These are phyloP conservation scores for Boletus rubroflammeus DNA, from an alignment of 768 basidiomycete species.

Conservation along the genomic window DNA sequence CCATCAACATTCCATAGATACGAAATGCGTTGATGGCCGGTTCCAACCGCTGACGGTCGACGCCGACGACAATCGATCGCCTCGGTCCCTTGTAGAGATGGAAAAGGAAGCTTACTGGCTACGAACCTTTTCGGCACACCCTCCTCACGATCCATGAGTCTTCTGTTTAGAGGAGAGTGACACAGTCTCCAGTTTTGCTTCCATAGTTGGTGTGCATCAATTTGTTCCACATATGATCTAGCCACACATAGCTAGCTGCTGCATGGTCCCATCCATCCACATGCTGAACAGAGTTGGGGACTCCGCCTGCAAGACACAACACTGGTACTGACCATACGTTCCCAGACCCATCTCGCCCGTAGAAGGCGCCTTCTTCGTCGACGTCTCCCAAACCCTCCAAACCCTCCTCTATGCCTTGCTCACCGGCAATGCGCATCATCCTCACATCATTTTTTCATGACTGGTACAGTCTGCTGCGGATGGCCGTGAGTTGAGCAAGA, in stretches of 20 bases:
- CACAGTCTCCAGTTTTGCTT: background rate
- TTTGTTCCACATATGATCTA: constrained; percentile 23
- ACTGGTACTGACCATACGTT: constrained; percentile 25
- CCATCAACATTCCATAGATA: constrained; percentile 34
- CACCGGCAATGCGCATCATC: constrained; percentile 39
- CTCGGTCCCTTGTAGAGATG: constrained; percentile 73
- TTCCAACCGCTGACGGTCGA: constrained; percentile 53
- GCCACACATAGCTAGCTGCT: constrained; percentile 32
- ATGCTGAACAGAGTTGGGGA: constrained; percentile 26
- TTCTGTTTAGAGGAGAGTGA: background rate
- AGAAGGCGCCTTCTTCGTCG: constrained; percentile 28
- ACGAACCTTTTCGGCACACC: constrained; percentile 44
- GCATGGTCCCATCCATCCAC: constrained; percentile 37
- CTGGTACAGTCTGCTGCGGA: constrained; percentile 41
- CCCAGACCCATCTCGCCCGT: constrained; percentile 6
- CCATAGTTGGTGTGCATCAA: constrained; percentile 4
- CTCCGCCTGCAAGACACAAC: constrained; percentile 40
- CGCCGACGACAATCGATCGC: constrained; percentile 62
- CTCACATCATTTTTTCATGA: constrained; percentile 46
- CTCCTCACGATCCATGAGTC: background rate
- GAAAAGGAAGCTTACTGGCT: constrained; percentile 74
- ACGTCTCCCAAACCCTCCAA: constrained; percentile 35
- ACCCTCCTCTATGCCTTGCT: constrained; percentile 29
- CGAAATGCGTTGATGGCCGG: constrained; percentile 12
- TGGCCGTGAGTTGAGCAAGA: constrained; percentile 47